phyloP scores from a whole-genome alignment of 352 stramenopile species.

The Phytopythium helicoides region DNA sequence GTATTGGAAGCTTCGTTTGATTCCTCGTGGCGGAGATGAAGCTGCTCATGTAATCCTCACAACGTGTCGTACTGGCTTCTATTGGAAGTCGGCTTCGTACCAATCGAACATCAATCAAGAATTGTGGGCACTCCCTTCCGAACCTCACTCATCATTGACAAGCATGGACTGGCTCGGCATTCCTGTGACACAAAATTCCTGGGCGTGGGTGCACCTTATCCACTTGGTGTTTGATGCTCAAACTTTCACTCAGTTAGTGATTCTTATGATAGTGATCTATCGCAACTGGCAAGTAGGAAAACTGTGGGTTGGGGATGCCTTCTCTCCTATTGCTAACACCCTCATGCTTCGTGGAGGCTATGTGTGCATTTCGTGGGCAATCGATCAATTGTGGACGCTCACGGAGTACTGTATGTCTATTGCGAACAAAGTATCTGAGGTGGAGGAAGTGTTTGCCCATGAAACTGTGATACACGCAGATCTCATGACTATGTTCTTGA shows the following conservation, averaged over 20 bases:
- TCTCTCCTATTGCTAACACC: constrained; percentile 32
- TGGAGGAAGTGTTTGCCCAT: constrained; percentile 24
- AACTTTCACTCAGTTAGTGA: constrained; percentile 25
- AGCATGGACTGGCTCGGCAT: constrained; percentile 22
- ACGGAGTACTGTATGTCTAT: constrained; percentile 41
- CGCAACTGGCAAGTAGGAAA: constrained; percentile 28
- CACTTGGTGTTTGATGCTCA: constrained; percentile 38
- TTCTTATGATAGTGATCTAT: constrained; percentile 29
- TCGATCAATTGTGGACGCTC: constrained; percentile 44
- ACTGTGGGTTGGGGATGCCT: constrained; percentile 41
- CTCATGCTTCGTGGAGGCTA: constrained; percentile 29
- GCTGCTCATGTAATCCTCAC: constrained; percentile 15
- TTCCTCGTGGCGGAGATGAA: constrained; percentile 10
- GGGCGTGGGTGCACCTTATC: constrained; percentile 47
- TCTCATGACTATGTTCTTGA: constrained; percentile 16
- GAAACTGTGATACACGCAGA: constrained; percentile 34
- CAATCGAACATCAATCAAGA: constrained; percentile 42
- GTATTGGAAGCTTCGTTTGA: constrained; percentile 30
- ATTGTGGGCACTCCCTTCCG: constrained; percentile 20
- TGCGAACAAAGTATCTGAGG: constrained; percentile 18
- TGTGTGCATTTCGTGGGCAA: constrained; percentile 34
- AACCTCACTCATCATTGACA: constrained; percentile 18
- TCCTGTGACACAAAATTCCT: constrained; percentile 32
- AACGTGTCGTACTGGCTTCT: constrained; percentile 32
- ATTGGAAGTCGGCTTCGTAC: constrained; percentile 27